Conservation (phyloP, 106 monocot genomes). For the Triglochin maritima region DNA sequence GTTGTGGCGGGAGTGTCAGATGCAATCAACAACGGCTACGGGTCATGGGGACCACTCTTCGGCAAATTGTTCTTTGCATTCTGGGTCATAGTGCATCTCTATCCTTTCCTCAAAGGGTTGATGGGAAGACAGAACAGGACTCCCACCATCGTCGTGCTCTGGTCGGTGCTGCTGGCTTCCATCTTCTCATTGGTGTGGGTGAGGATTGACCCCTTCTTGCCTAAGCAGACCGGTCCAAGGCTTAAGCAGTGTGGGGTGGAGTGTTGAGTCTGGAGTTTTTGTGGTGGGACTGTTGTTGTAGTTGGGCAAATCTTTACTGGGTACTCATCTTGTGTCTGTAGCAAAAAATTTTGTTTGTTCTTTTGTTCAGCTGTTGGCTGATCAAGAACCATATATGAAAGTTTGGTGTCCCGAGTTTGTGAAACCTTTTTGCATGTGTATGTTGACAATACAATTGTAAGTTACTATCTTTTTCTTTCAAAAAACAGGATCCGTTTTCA, state of each 20-base stretch:
- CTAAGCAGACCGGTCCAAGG: constrained; percentile 55
- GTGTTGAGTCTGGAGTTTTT: constrained; percentile 22
- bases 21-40: constrained; percentile 80
- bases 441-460: too few relatives aligned
- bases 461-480: too few relatives aligned
- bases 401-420: too few relatives aligned
- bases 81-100: constrained; percentile 91
- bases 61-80: constrained; percentile 91
- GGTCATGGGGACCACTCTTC: constrained; percentile 85
- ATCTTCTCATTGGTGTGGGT: constrained; percentile 85
- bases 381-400: too few relatives aligned
- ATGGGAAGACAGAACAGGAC: constrained; percentile 94
- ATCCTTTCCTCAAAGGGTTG: constrained; percentile 89
- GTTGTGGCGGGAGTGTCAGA: constrained; percentile 80
- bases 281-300: background rate
- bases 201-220: constrained; percentile 78
- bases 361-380: too few relatives aligned
- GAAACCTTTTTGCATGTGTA: too few relatives aligned
- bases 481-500: too few relatives aligned
- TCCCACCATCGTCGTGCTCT: constrained; percentile 76
- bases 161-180: constrained; percentile 80
- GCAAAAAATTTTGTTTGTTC: too few relatives aligned
- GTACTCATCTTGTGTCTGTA: too few relatives aligned
- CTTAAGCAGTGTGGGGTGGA: constrained; percentile 79
- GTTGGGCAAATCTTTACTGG: too few relatives aligned